These are phyloP conservation scores for Metschnikowia amazonensis DNA, from an alignment of 805 yeast species.

Conservation along the genomic window DNA sequence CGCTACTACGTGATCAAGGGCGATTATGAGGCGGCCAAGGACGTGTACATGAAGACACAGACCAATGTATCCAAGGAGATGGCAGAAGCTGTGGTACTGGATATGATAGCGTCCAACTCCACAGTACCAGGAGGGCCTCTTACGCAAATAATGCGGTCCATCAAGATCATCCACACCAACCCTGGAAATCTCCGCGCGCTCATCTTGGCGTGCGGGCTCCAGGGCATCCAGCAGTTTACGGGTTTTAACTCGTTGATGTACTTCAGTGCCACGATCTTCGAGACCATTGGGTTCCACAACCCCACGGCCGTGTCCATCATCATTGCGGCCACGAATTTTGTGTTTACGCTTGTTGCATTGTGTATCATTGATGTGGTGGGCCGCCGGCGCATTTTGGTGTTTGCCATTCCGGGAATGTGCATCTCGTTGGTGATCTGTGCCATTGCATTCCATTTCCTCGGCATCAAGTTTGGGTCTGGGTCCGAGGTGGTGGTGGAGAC, in stretches of 20 bases:
- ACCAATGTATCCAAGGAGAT: conserved; percentile 57
- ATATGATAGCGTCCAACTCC: conserved; percentile 49
- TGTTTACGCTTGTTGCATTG: conserved; percentile 82
- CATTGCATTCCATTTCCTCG: conserved; percentile 84
- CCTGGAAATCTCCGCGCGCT: conserved; percentile 88
- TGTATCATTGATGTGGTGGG: conserved; percentile 85
- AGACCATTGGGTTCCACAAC: conserved; percentile 82
- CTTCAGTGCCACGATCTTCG: conserved; percentile 88
- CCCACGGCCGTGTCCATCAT: conserved; percentile 94
- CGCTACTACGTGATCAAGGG: conserved; percentile 78
- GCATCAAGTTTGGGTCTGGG: conserved; percentile 51
- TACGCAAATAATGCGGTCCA: conserved; percentile 54
- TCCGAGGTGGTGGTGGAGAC: conserved; percentile 37
- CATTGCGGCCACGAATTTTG: conserved; percentile 90
- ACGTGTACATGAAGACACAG: conserved; percentile 63
- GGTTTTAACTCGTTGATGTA: conserved; percentile 97
- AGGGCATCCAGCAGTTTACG: conserved; percentile 94
- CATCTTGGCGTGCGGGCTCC: conserved; percentile 85
- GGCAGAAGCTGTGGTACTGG: conserved; percentile 64
- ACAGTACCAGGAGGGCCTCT: conserved; percentile 43
- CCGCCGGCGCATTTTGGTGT: conserved; percentile 73
- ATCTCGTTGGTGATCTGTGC: conserved; percentile 74
- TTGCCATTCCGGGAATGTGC: conserved; percentile 85
- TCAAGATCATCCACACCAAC: conserved; percentile 58
- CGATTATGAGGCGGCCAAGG: conserved; percentile 57